Evolutionary conservation across 73 alveolate genomes (phyloP).

Genomic region (Paramecium tetraurelia): DNA sequence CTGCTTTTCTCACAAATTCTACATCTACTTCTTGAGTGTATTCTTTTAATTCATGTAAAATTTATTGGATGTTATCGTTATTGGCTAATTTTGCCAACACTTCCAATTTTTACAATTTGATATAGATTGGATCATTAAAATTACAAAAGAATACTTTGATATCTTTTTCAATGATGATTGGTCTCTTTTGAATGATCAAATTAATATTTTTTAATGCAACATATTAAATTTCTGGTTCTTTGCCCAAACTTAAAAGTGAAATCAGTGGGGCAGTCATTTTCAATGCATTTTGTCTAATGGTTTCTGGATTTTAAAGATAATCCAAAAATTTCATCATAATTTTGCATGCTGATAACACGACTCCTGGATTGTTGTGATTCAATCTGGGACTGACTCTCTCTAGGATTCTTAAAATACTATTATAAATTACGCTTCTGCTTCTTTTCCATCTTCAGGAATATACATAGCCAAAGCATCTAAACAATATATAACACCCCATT

Average conservation of each 20-base stretch:
- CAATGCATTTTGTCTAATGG: conserved; percentile 79
- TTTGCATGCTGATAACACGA: conserved; percentile 87
- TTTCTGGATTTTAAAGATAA: conserved; percentile 84
- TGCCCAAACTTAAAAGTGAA: conserved; percentile 47
- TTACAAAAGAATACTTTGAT: conserved; percentile 98
- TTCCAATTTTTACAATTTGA: conserved; percentile 96
- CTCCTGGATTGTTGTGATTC: conserved; percentile 93
- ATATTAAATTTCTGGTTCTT: conserved; percentile 97
- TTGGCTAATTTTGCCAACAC: conserved; percentile 94
- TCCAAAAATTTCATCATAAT: conserved; percentile 89
- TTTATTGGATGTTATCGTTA: conserved; percentile 92
- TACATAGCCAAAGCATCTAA: conserved; percentile 86
- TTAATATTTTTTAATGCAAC: conserved; percentile 97
- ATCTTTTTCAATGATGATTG: conserved; percentile 93
- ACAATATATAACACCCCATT: conserved; percentile 96
- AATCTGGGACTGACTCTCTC: conserved; percentile 95
- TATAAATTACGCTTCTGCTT: conserved; percentile 75
- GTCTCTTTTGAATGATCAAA: conserved; percentile 94
- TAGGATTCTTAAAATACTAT: conserved; percentile 64
- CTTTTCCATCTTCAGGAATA: conserved; percentile 87
- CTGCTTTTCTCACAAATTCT: conserved; percentile 91
- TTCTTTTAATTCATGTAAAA: conserved; percentile 96
- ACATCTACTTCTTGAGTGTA: conserved; percentile 97
- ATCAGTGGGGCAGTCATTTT: conserved; percentile 93
- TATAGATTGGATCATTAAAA: conserved; percentile 98